These are phyloP conservation scores for Nemania bipapillata DNA, from an alignment of 2,329 filamentous ascomycete genomes.

Conservation along the genomic window DNA sequence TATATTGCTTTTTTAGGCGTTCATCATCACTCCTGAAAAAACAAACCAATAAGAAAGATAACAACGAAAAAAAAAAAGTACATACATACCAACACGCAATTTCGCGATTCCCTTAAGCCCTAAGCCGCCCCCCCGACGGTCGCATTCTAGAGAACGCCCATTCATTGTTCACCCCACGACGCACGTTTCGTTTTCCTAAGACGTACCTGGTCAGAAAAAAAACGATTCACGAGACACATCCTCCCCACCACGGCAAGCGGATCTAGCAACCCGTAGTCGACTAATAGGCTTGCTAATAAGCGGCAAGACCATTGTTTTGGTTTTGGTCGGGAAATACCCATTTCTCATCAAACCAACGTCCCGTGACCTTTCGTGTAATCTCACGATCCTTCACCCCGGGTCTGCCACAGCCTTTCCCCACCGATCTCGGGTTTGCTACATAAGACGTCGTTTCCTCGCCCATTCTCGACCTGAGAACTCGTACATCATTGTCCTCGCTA, in stretches of 20 bases:
- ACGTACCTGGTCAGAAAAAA: constrained; percentile 38
- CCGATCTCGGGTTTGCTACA: constrained; percentile 36
- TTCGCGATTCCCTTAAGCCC: too few species aligned
- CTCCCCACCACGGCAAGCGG: constrained; percentile 41
- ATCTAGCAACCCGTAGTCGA: constrained; percentile 38
- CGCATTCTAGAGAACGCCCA: constrained; percentile 16
- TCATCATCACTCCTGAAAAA: neutral
- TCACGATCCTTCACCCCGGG: constrained; percentile 38
- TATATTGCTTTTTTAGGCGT: too few species aligned
- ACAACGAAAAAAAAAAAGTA: neutral
- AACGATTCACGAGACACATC: constrained; percentile 36
- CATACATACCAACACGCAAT: constrained; percentile 18
- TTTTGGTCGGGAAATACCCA: constrained; percentile 35
- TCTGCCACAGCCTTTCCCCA: constrained; percentile 30
- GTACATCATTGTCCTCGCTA: constrained; percentile 24
- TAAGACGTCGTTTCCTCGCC: constrained; percentile 28
- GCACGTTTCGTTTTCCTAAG: constrained; percentile 36
- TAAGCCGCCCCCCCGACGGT: constrained; percentile 16
- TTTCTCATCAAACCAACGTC: constrained; percentile 40
- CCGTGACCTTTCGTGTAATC: constrained; percentile 39
- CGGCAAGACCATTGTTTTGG: constrained; percentile 30
- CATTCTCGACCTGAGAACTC: constrained; percentile 4
- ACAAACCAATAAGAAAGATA: neutral
- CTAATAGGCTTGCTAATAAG: constrained; percentile 38
- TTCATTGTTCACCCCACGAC: constrained; percentile 16